Evolutionary conservation across 257 asterid species (phyloP), one percentile per base, ranked within the genome.

Genomic region (Nicotiana paniculata): DNA sequence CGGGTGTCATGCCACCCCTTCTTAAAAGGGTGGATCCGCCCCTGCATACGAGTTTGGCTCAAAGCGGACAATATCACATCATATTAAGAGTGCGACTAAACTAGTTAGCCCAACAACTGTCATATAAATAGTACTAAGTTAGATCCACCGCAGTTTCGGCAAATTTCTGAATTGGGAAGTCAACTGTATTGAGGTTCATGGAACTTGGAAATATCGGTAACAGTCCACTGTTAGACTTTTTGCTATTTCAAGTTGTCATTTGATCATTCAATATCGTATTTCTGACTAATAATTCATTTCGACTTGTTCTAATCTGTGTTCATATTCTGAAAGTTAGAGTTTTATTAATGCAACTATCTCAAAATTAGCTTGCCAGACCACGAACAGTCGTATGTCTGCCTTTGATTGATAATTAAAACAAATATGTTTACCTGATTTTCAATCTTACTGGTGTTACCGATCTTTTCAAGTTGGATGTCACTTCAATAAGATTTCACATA

Each of bases 11-110:
- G 24, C 24, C 24, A 21, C 24, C 24, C 24, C 24, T 21, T 21
- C 0, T 21, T 21, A 21, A 21, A 21, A 21, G 24, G 24, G 24
- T 21, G 24, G 24, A 21, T 21, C 24, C 24, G 24, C 24, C 24
- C 24, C 24, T 21, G 24, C 24, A 21, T 21, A 0, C 48, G 48
- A 0, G 0, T 0, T 39, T 39, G 48, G 0, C 0, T 0, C 2
- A 39, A 39, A 39, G 10, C 10, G 8, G 3, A 39, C 10, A 37
- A 37, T 37, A 1, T 6, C 2, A 37, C 7, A 37, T 0, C 1
- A 37, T 37, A 0, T 37, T 37, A 37, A 37, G 1, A 37, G 43
- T 5, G 5, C 5, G 8, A 37, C 5, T 37, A 37, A 5, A 37
- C 8, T 37, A 37, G 43, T 37, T 37, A 37, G 8, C 43, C 46